Evolutionary conservation across 441 rosid species (phyloP).

Genomic region (Syzygium malaccense): DNA sequence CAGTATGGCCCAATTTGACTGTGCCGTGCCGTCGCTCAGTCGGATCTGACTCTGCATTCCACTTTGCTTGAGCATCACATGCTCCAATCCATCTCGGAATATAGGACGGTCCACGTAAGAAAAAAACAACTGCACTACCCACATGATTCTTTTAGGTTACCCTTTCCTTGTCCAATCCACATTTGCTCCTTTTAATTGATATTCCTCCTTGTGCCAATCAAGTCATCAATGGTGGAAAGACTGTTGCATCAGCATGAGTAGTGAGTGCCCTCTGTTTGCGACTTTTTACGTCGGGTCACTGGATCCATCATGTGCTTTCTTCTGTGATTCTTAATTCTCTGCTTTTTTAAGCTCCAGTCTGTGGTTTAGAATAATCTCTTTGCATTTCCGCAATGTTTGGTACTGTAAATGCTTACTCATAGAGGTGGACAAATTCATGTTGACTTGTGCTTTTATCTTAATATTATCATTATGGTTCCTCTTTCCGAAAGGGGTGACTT

Average conservation of each 20-base stretch:
- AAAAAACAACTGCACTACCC: constrained; percentile 2
- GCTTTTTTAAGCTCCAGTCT: not conserved
- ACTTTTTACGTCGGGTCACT: constrained; percentile 10
- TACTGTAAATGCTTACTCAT: not conserved
- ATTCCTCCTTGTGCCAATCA: constrained; percentile 35
- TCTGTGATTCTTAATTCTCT: constrained; percentile 3
- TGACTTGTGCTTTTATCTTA: not conserved
- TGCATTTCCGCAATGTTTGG: not conserved
- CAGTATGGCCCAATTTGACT: constrained; percentile 21
- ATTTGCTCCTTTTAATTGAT: constrained; percentile 3
- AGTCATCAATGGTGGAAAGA: constrained; percentile 21
- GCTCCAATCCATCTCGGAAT: constrained; percentile 26
- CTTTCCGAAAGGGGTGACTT: not conserved
- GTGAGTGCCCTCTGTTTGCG: not conserved
- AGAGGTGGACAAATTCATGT: not conserved
- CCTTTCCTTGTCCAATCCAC: constrained; percentile 23
- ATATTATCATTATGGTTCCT: not conserved
- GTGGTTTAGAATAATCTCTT: not conserved
- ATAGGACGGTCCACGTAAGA: constrained; percentile 25
- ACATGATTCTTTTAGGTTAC: constrained; percentile 2
- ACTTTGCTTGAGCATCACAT: constrained; percentile 55
- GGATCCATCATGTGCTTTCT: constrained; percentile 10
- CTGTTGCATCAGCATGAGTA: constrained; percentile 15
- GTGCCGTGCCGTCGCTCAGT: constrained; percentile 13
- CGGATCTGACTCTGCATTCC: constrained; percentile 76